Evolutionary conservation across 2,329 filamentous ascomycete genomes (phyloP), one percentile per base, ranked within the genome.

Genomic region (Fusarium torulosum): DNA sequence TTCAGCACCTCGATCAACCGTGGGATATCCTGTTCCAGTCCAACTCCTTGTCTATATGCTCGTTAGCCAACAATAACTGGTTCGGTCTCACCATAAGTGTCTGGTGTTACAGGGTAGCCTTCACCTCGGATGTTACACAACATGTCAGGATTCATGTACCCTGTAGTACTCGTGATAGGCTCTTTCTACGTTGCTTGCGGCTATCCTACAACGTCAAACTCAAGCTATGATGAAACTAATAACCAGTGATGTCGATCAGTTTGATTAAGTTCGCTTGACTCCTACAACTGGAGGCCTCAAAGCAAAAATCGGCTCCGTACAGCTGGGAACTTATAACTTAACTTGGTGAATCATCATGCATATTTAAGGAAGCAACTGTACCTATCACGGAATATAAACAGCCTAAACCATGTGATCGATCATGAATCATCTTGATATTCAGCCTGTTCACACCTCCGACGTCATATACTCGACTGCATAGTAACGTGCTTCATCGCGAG

Each of bases 361-460:
- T 42, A 31, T 47, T 54, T 35, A 31, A 67, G 59, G 31, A 50
- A 60, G 38, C 44, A 56, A 43, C n/a, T 21, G 43, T 53, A 20
- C 37, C 23, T 38, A n/a, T 15, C 13, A n/a, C 53, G 33, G 38
- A 46, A 49, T 50, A 54, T 37, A 38, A 51, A 59, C 37, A 44
- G 46, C 31, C 50, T 21, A 52, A 61, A 65, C 61, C 65, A 66
- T 63, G 58, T 70, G 60, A 59, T 67, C 50, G 45, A 63, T 66
- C 25, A 57, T 66, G 62, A 53, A 59, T 59, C 59, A 59, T 60
- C 50, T 57, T 68, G 51, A 66, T 63, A 63, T 63, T 72, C 55
- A 52, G 43, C 37, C 56, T 60, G 47, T 38, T 52, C 49, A 59
- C 55, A 46, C 46, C 40, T 47, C 52, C 51, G 49, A 37, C 44